These are phyloP conservation scores for Pseudogymnoascus sp. DNA, from an alignment of 2,329 filamentous ascomycete genomes.

Conservation along the genomic window DNA sequence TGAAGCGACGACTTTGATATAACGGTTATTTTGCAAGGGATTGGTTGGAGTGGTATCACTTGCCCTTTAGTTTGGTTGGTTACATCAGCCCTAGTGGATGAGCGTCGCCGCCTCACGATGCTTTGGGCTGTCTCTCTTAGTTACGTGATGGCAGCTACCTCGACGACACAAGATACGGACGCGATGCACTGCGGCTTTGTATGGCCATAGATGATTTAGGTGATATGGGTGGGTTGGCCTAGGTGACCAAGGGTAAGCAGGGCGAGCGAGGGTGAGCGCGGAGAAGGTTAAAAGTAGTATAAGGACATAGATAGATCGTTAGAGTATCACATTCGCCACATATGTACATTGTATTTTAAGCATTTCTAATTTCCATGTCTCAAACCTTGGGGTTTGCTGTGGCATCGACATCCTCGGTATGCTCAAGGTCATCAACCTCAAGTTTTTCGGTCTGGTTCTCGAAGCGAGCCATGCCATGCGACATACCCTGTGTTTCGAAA, in stretches of 20 bases:
- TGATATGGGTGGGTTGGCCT: too few relatives aligned
- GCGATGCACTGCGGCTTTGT: too few relatives aligned
- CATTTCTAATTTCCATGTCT: not conserved
- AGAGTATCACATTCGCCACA: too few relatives aligned
- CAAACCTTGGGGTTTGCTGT: not conserved
- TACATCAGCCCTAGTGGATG: not conserved
- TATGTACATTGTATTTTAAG: not conserved
- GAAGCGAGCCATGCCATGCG: not conserved
- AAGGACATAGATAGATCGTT: not conserved
- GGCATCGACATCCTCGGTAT: not conserved
- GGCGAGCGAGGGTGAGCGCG: not conserved
- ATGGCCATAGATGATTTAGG: not conserved
- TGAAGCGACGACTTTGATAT: too few relatives aligned
- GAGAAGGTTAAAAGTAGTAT: not conserved
- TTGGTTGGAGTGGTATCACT: too few relatives aligned
- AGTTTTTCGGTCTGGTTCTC: not conserved
- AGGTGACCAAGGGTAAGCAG: too few relatives aligned
- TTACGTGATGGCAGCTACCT: too few relatives aligned
- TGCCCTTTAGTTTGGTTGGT: not conserved
- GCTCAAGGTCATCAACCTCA: not conserved
- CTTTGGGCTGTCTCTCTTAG: not conserved
- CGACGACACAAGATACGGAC: too few relatives aligned
- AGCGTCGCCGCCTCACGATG: not conserved
- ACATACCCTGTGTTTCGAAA: not conserved
- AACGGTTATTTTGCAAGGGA: too few relatives aligned